Evolutionary conservation across 768 basidiomycete genomes (phyloP).

Genomic region (Lactifluus volemus): DNA sequence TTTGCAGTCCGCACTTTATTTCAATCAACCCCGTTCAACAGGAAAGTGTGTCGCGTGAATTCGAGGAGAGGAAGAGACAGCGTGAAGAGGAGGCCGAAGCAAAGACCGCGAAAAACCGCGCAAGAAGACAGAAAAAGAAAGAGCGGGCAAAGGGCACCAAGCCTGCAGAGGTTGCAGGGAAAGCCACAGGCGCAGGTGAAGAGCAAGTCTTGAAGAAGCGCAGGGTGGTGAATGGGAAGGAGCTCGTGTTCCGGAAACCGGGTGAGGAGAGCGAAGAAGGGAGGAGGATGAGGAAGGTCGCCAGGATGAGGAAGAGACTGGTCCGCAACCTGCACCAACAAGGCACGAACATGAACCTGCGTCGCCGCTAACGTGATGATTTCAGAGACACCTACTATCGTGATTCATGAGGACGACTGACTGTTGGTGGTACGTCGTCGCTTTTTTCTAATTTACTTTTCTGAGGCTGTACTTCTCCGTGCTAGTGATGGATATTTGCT

Average conservation of each 20-base stretch:
- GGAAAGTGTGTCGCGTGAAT: constrained; percentile 67
- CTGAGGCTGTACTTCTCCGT: background rate
- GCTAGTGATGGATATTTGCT: background rate
- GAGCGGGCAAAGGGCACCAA: constrained; percentile 44
- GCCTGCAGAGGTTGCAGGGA: constrained; percentile 22
- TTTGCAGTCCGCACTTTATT: background rate
- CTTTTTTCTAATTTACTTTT: background rate
- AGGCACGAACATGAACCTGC: background rate
- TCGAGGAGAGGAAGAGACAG: constrained; percentile 63
- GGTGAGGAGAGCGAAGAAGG: constrained; percentile 41
- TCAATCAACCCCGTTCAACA: constrained; percentile 24
- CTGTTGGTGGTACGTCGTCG: background rate
- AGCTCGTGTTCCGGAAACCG: constrained; percentile 48
- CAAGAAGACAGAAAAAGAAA: constrained; percentile 91
- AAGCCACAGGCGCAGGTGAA: constrained; percentile 23
- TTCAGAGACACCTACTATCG: constrained; percentile 32
- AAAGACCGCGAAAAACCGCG: constrained; percentile 93
- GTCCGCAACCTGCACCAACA: constrained; percentile 19
- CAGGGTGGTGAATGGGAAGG: constrained; percentile 70
- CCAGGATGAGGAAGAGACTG: constrained; percentile 21
- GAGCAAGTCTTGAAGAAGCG: constrained; percentile 64
- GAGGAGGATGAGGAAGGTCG: constrained; percentile 21
- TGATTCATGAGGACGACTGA: constrained; percentile 46
- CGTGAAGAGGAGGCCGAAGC: constrained; percentile 66
- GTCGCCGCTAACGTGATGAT: constrained; percentile 19